Conservation (phyloP, 129 eudicot genomes). For the Chrysanthemum makinoi region DNA sequence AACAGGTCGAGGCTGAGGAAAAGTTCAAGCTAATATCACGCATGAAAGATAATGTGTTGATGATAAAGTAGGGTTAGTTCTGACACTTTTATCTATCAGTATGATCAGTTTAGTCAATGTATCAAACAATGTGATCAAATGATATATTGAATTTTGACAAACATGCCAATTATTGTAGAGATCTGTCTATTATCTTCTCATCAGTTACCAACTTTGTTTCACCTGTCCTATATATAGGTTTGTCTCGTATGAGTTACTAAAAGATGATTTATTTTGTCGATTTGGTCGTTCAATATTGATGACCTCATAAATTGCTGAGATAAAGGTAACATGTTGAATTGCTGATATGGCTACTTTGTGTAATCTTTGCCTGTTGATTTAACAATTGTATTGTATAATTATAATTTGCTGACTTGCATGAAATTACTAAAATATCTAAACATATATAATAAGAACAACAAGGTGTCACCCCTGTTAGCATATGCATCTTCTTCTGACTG, state of each 20-base stretch:
- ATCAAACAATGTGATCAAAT: background rate
- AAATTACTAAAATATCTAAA: too few relatives aligned
- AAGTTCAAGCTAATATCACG: conserved; percentile 87
- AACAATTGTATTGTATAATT: too few relatives aligned
- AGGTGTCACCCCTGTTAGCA: too few relatives aligned
- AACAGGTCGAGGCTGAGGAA: conserved; percentile 91
- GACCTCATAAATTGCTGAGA: too few relatives aligned
- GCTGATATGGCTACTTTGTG: too few relatives aligned
- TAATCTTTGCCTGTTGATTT: too few relatives aligned
- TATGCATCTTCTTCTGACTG: too few relatives aligned
- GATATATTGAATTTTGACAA: background rate
- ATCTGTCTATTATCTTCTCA: background rate
- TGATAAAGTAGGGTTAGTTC: background rate
- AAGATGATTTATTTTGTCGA: too few relatives aligned
- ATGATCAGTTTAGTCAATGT: background rate
- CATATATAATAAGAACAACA: too few relatives aligned
- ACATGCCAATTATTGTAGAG: background rate
- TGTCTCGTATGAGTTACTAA: background rate
- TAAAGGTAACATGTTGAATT: too few relatives aligned
- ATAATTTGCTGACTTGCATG: too few relatives aligned
- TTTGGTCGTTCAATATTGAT: too few relatives aligned
- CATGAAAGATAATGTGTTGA: conserved; percentile 59
- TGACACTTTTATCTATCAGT: background rate
- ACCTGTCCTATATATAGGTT: background rate
- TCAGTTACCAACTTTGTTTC: background rate